phyloP scores from a whole-genome alignment of 2,329 filamentous ascomycete genomes.

The Coniochaeta ligniaria region DNA sequence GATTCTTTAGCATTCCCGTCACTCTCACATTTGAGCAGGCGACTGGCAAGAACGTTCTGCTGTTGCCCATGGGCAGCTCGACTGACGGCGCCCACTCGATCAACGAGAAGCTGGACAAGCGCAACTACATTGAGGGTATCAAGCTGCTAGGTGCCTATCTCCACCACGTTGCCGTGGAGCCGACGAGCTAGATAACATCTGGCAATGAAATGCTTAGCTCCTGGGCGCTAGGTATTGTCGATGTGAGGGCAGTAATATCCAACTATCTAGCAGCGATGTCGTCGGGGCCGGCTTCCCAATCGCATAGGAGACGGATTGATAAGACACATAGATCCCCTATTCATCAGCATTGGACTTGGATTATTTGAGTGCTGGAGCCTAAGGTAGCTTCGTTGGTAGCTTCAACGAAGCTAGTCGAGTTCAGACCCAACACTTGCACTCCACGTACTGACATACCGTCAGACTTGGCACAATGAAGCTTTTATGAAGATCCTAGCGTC shows the following conservation, averaged over 20 bases:
- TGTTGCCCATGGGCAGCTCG: constrained; percentile 94
- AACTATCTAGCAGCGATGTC: not conserved
- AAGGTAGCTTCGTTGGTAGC: too few species aligned
- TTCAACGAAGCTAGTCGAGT: not conserved
- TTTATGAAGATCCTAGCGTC: not conserved
- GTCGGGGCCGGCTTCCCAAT: not conserved
- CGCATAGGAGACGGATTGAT: not conserved
- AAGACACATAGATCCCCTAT: not conserved
- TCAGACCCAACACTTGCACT: not conserved
- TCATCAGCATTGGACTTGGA: not conserved
- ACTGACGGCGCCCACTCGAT: constrained; percentile 96
- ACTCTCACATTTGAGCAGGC: constrained; percentile 97
- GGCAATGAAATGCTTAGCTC: not conserved
- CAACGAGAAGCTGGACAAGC: constrained; percentile 96
- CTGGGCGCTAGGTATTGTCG: not conserved
- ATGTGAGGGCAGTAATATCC: not conserved
- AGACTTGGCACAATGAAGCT: not conserved
- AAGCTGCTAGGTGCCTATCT: constrained; percentile 93
- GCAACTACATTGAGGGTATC: constrained; percentile 96
- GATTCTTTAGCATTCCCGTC: constrained; percentile 69
- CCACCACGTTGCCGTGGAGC: constrained; percentile 92
- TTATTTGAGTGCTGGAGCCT: not conserved
- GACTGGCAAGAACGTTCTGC: constrained; percentile 92
- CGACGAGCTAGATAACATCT: constrained; percentile 27
- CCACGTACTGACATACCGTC: not conserved